A percentile compares a stretch with the other conserved stretches of the same genome.
Conservation (phyloP, 1,139 yeast genomes). For the Sugiyamaella castrensis region DNA sequence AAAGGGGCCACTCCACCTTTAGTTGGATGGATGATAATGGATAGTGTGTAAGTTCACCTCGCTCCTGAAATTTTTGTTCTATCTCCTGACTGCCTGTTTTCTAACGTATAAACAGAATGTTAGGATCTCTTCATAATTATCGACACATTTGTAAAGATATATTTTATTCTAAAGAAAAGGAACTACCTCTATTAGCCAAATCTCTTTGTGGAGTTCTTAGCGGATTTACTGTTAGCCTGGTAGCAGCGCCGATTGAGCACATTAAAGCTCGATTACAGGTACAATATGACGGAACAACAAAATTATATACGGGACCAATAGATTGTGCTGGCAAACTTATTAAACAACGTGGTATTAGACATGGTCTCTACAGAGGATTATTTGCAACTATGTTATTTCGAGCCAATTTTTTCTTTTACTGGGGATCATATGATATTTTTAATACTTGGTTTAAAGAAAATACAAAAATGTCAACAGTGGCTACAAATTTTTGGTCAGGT, state of each 20-base stretch:
- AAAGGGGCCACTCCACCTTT: conserved; percentile 91
- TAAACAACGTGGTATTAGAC: conserved; percentile 60
- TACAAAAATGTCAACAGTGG: conserved; percentile 61
- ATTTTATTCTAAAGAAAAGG: conserved; percentile 53
- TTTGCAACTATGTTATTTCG: conserved; percentile 85
- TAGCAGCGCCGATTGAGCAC: conserved; percentile 91
- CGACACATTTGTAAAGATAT: conserved; percentile 63
- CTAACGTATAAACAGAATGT: conserved; percentile 43
- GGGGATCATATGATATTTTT: conserved; percentile 87
- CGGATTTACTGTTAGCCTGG: conserved; percentile 88
- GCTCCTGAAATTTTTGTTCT: background rate
- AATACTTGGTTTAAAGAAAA: conserved; percentile 64
- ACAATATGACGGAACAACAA: conserved; percentile 78
- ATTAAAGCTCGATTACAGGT: conserved; percentile 86
- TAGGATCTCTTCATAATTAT: conserved; percentile 80
- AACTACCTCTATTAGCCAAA: conserved; percentile 71
- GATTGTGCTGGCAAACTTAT: conserved; percentile 55
- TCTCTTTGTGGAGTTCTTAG: conserved; percentile 71
- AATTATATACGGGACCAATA: conserved; percentile 70
- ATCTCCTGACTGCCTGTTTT: background rate
- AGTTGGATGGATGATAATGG: conserved; percentile 93
- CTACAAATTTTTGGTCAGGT: conserved; percentile 88
- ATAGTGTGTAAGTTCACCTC: conserved; percentile 42
- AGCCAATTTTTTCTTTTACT: conserved; percentile 85
- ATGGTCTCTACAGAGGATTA: conserved; percentile 78